Evolutionary conservation across 768 basidiomycete genomes (phyloP), one percentile per base, ranked within the genome.

Genomic region (Mrakia frigida): DNA sequence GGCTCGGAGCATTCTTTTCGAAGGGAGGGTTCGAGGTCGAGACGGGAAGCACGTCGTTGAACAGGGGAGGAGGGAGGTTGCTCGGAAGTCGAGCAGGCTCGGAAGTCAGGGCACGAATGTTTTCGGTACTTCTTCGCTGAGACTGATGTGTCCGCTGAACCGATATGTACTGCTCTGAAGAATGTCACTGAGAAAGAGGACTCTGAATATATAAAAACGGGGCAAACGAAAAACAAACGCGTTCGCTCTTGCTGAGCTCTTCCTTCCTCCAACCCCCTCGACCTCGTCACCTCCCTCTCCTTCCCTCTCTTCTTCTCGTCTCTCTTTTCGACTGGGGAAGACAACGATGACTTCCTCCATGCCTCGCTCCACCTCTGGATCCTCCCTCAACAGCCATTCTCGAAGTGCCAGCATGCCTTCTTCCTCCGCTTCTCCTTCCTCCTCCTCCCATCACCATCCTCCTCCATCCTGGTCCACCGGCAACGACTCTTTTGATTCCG

Each of bases 401-500:
- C 65, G 65, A 21, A 39, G 35, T 23, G 65, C 39, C 35, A 68
- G 65, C 65, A 41, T 68, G 35, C 65, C 56, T 2, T 56, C 25
- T 2, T 46, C 43, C 43, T 56, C 65, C 18, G 37, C 65, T 11
- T 68, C 65, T 35, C 39, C 65, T 37, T 41, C 65, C 18, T 39
- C 65, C 35, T 67, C 65, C 33, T 68, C 35, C 39, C 35, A 21
- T 39, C 65, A 37, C 6, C 65, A 68, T 25, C 35, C 35, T 43
- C 35, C 25, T 23, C 37, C 65, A 0, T 68, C 65, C 16, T 68
- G 16, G 18, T 68, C 65, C 0, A 21, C 35, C 1, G 65, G 65
- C 21, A 41, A 68, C 65, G 65, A 68, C 37, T 68, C 65, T 0
- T 68, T 68, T 11, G 65, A 68, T 25, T 68, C 65, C 18, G 65